Evolutionary conservation across 345 rosid species (phyloP).

Genomic region (Syzygium aqueum): DNA sequence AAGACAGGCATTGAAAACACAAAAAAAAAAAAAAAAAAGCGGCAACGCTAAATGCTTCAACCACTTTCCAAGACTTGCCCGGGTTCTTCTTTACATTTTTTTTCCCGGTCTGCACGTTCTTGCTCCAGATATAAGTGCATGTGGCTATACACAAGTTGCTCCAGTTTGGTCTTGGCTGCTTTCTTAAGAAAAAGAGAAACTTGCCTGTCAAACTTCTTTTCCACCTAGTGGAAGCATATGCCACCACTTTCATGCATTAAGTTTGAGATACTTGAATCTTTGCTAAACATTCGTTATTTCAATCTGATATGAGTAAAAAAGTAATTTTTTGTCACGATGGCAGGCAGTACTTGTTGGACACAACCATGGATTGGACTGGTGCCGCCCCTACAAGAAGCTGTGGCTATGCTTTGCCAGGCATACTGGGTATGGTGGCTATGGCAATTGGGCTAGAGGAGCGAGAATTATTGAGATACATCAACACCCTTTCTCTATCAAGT

Average conservation of each 20-base stretch:
- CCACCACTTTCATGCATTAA: not conserved
- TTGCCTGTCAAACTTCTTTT: not conserved
- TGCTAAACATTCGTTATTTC: not conserved
- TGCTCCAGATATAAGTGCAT: not conserved
- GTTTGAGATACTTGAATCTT: not conserved
- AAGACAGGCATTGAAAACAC: not conserved
- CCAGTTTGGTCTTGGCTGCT: not conserved
- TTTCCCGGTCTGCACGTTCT: not conserved
- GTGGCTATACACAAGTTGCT: not conserved
- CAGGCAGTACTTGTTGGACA: constrained; percentile 92
- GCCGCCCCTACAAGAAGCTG: constrained; percentile 61
- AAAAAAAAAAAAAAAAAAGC: not conserved
- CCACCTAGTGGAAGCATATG: not conserved
- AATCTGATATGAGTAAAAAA: not conserved
- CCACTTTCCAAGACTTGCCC: not conserved
- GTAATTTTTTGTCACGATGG: not conserved
- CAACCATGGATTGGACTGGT: constrained; percentile 96
- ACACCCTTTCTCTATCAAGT: constrained; percentile 46
- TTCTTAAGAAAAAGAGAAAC: not conserved
- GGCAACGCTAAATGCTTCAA: not conserved
- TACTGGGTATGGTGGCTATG: constrained; percentile 85
- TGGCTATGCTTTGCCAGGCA: too few relatives aligned
- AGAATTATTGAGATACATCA: constrained; percentile 66
- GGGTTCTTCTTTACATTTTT: not conserved
- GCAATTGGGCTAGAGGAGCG: constrained; percentile 79